phyloP scores from a whole-genome alignment of 257 asterid genomes.

The Solanum chilense region DNA sequence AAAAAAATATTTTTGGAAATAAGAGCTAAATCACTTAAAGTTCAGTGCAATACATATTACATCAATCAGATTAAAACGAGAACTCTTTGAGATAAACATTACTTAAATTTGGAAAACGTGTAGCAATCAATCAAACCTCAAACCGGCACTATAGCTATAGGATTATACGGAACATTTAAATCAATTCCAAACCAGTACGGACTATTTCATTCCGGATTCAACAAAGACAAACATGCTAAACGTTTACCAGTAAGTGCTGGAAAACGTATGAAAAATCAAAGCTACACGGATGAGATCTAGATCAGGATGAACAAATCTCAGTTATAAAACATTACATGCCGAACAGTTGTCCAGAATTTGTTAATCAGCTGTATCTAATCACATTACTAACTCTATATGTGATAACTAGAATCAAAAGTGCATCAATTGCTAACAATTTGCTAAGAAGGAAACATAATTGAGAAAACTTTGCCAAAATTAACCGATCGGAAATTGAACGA shows the following conservation, averaged over 20 bases:
- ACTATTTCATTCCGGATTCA: too few species aligned
- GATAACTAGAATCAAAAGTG: not conserved
- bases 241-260: not conserved
- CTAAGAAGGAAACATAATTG: not conserved
- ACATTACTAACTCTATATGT: not conserved
- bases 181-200: not conserved
- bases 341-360: not conserved
- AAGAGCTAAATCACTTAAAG: not conserved
- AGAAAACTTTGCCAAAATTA: not conserved
- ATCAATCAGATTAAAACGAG: not conserved
- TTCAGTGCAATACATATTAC: not conserved
- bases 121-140: not conserved
- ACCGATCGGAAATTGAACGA: not conserved
- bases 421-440: not conserved
- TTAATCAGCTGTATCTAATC: not conserved
- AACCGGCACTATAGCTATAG: not conserved
- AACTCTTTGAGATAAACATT: not conserved
- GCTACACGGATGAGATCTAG: not conserved
- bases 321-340: not conserved
- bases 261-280: not conserved
- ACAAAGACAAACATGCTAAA: not conserved
- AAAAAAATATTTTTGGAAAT: too few species aligned
- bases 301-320: not conserved
- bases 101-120: not conserved
- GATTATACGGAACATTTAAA: not conserved